These are phyloP conservation scores for Cystobasidium slooffiae DNA, from an alignment of 1,284 basidiomycete species.

Conservation along the genomic window DNA sequence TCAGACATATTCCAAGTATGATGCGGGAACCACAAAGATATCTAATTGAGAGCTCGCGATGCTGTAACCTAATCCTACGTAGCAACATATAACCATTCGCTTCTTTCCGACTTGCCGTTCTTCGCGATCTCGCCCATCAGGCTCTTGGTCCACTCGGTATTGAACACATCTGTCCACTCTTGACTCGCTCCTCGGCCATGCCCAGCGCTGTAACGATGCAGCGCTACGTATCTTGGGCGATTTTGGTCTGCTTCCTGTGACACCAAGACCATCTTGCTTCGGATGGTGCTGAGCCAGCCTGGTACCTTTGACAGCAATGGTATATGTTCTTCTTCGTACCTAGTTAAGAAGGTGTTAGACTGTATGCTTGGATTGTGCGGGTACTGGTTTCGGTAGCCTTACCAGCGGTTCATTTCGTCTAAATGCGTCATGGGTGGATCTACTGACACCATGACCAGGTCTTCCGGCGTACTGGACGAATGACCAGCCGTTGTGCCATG, in stretches of 20 bases:
- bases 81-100: not conserved
- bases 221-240: conserved; percentile 18
- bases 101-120: not conserved
- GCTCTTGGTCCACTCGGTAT: not conserved
- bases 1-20: too few species aligned
- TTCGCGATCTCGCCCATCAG: not conserved
- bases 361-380: not conserved
- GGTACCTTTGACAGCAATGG: conserved; percentile 14
- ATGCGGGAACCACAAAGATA: too few species aligned
- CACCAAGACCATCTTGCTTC: conserved; percentile 5
- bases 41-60: too few species aligned
- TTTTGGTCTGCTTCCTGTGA: conserved; percentile 1
- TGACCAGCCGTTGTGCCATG: conserved; percentile 25
- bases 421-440: conserved; percentile 18
- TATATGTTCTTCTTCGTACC: conserved; percentile 36
- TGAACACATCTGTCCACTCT: not conserved
- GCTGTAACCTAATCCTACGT: too few species aligned
- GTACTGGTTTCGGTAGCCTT: not conserved
- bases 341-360: not conserved
- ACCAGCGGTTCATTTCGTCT: conserved; percentile 38
- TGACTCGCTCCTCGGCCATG: conserved; percentile 4
- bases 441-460: conserved; percentile 10
- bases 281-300: conserved; percentile 17
- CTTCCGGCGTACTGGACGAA: not conserved
- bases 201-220: conserved; percentile 16